Percentiles rank a stretch among this genome's conserved stretches.
phyloP scores from a whole-genome alignment of 495 filamentous ascomycete genomes.

The Penicillium parvum region DNA sequence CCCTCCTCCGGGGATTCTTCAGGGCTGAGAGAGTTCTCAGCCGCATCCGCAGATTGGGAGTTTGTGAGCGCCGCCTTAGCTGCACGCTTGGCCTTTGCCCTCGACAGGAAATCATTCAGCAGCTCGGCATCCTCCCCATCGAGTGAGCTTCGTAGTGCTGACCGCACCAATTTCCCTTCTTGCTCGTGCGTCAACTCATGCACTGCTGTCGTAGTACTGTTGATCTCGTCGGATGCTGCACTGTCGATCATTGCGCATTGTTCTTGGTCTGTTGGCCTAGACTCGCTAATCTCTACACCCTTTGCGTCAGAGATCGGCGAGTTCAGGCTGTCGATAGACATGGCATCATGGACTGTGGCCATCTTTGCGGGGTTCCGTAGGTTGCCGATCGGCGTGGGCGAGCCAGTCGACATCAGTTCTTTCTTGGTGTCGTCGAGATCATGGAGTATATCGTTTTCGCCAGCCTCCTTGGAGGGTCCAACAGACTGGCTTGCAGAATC shows the following conservation, averaged over 20 bases:
- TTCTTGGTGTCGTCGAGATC: constrained; percentile 5
- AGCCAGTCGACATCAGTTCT: constrained; percentile 12
- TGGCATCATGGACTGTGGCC: constrained; percentile 13
- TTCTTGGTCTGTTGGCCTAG: constrained; percentile 6
- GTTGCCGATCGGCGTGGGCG: constrained; percentile 6
- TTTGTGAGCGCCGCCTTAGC: constrained; percentile 39
- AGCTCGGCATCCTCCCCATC: constrained; percentile 55
- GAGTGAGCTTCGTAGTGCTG: constrained; percentile 41
- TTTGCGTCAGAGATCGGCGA: constrained; percentile 6
- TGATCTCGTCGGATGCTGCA: constrained; percentile 2
- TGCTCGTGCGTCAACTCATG: constrained; percentile 29
- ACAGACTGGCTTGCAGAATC: not conserved
- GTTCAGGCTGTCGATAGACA: constrained; percentile 1
- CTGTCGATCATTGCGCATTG: not conserved
- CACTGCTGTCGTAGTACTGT: constrained; percentile 9
- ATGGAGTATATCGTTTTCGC: not conserved
- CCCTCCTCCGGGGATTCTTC: constrained; percentile 24
- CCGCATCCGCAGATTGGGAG: constrained; percentile 18
- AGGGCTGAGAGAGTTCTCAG: constrained; percentile 14
- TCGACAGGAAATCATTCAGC: constrained; percentile 58
- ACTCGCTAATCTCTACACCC: constrained; percentile 8
- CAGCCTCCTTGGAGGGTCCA: not conserved
- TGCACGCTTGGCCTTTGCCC: constrained; percentile 56
- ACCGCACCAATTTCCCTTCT: constrained; percentile 37
- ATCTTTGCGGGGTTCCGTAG: constrained; percentile 4